Evolutionary conservation across 2,329 filamentous ascomycete species (phyloP).

Genomic region (Ascochyta lentis): DNA sequence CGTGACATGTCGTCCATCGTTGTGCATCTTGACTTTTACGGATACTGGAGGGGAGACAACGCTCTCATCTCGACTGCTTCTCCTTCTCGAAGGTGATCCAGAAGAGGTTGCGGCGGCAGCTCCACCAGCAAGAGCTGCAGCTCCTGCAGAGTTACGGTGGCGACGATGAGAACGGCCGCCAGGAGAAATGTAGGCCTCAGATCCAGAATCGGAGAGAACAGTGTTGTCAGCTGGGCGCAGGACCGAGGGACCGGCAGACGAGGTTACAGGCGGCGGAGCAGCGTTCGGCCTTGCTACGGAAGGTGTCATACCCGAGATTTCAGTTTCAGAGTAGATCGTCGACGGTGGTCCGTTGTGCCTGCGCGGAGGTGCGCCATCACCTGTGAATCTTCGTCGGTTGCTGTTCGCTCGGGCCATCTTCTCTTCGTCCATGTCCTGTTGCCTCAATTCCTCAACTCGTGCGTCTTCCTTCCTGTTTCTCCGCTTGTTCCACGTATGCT

Average conservation of each 20-base stretch:
- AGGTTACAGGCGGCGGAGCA: slow-evolving; percentile 35
- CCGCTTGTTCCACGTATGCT: slow-evolving; percentile 57
- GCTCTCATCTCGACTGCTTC: slow-evolving; percentile 50
- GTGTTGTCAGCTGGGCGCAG: slow-evolving; percentile 44
- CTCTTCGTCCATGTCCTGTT: slow-evolving; percentile 61
- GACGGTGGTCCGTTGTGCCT: slow-evolving; percentile 41
- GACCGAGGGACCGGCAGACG: slow-evolving; percentile 40
- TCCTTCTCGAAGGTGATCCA: slow-evolving; percentile 39
- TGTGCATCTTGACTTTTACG: slow-evolving; percentile 70
- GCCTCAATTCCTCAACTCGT: slow-evolving; percentile 62
- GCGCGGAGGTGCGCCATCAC: slow-evolving; percentile 60
- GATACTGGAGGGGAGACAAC: slow-evolving; percentile 66
- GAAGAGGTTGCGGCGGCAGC: slow-evolving; percentile 34
- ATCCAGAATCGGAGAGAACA: slow-evolving; percentile 52
- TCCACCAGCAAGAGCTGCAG: slow-evolving; percentile 35
- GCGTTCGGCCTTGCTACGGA: slow-evolving; percentile 50
- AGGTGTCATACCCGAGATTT: slow-evolving; percentile 53
- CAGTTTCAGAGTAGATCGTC: slow-evolving; percentile 54
- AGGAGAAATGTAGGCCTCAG: slow-evolving; percentile 47
- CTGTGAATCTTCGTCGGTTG: slow-evolving; percentile 69
- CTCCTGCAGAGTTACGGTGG: slow-evolving; percentile 34
- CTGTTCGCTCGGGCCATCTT: slow-evolving; percentile 60
- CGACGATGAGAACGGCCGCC: slow-evolving; percentile 44
- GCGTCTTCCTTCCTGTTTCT: slow-evolving; percentile 66
- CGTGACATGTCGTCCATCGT: slow-evolving; percentile 68